Conservation (phyloP, 2,329 filamentous ascomycete species). For the Chaetomium strumarium region DNA sequence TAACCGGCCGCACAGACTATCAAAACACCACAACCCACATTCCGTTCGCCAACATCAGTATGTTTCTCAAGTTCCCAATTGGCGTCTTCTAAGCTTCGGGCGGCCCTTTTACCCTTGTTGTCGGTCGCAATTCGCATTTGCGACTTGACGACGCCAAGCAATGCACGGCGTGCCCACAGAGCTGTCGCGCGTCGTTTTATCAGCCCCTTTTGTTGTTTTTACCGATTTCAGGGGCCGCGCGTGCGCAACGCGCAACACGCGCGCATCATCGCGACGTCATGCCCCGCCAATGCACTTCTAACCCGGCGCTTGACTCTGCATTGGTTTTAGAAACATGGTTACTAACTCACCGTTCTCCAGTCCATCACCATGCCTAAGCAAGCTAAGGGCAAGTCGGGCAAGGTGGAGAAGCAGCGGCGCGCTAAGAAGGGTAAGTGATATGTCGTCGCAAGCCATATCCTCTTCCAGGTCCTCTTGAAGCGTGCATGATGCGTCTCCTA, state of each 20-base stretch:
- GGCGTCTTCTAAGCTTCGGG: constrained; percentile 32
- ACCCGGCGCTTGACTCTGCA: background rate
- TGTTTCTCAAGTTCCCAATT: constrained; percentile 6
- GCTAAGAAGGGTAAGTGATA: constrained; percentile 54
- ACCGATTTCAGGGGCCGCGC: background rate
- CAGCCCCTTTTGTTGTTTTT: background rate
- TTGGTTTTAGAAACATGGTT: constrained; percentile 4
- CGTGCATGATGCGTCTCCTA: background rate
- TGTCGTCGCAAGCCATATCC: background rate
- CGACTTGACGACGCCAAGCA: constrained; percentile 27
- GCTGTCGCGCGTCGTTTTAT: constrained; percentile 1
- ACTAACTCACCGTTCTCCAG: constrained; percentile 29
- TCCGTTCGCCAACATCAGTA: background rate
- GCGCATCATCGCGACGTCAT: background rate
- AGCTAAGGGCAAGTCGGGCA: constrained; percentile 47
- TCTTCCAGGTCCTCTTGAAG: background rate
- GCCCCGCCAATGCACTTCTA: background rate
- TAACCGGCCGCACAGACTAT: constrained; percentile 15
- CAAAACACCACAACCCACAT: constrained; percentile 15
- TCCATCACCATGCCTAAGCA: constrained; percentile 53
- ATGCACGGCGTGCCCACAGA: background rate
- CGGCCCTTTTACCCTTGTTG: constrained; percentile 29
- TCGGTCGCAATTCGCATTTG: constrained; percentile 37
- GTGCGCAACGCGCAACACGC: background rate
- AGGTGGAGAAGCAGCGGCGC: constrained; percentile 49